Evolutionary conservation across 83 land plant genomes (phyloP).

Genomic region (Diphasiastrum complanatum): DNA sequence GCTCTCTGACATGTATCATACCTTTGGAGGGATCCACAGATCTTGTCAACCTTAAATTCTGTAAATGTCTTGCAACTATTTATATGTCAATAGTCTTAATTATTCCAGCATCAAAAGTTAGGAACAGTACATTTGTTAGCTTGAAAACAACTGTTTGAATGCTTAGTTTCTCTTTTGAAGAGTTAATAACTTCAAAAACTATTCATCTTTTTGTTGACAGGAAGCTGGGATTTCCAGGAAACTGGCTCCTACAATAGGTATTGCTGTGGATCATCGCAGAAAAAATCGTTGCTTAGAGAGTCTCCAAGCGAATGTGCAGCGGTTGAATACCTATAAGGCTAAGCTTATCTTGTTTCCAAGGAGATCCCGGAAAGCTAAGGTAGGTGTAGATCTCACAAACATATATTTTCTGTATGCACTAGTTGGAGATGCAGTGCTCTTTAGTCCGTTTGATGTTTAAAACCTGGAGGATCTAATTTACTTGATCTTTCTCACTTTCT

Average conservation of each 20-base stretch:
- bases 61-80: no score
- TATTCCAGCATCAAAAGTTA: background rate
- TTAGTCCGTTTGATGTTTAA: no score
- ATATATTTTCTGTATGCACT: background rate
- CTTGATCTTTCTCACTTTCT: background rate
- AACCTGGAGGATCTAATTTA: no score
- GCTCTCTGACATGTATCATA: no score
- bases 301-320: constrained; percentile 54
- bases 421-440: no score
- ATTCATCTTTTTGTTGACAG: constrained; percentile 20
- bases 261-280: constrained; percentile 59
- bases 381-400: background rate
- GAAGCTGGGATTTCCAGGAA: constrained; percentile 63
- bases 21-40: no score
- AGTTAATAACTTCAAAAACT: no score
- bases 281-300: constrained; percentile 52
- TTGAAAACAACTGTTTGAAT: background rate
- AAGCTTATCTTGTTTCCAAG: constrained; percentile 64
- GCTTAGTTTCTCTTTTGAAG: no score
- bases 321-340: constrained; percentile 57
- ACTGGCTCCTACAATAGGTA: constrained; percentile 58
- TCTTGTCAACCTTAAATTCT: no score
- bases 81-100: background rate
- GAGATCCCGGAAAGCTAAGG: constrained; percentile 45
- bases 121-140: background rate